Conservation (phyloP, 2,329 filamentous ascomycete genomes). For the Aureobasidium sp. region DNA sequence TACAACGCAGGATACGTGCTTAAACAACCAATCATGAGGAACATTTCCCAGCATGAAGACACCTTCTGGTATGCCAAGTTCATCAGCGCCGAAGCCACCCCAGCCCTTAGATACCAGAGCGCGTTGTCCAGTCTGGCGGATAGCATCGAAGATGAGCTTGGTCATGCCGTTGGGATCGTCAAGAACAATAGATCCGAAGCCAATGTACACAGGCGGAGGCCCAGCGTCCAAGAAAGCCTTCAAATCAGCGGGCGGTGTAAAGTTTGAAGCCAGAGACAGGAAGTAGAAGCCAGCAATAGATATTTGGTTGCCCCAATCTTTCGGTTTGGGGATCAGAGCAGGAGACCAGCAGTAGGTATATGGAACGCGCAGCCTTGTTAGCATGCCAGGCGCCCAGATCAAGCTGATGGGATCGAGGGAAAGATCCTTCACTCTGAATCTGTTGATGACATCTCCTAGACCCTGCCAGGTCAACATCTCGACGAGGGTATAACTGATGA, state of each 20-base stretch:
- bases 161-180: constrained; percentile 69
- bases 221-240: constrained; percentile 62
- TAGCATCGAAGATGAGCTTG: constrained; percentile 63
- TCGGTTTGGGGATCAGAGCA: constrained; percentile 66
- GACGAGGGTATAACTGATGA: constrained; percentile 75
- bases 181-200: constrained; percentile 77
- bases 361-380: constrained; percentile 70
- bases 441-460: constrained; percentile 77
- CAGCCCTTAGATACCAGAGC: constrained; percentile 57
- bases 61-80: constrained; percentile 35
- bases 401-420: constrained; percentile 71
- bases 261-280: constrained; percentile 61
- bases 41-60: constrained; percentile 50
- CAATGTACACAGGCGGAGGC: constrained; percentile 70
- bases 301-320: constrained; percentile 67
- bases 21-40: constrained; percentile 55
- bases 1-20: constrained; percentile 48
- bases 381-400: constrained; percentile 74
- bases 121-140: constrained; percentile 48
- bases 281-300: constrained; percentile 74
- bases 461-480: constrained; percentile 93
- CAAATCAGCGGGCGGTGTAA: constrained; percentile 59
- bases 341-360: constrained; percentile 93
- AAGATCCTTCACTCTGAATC: constrained; percentile 66
- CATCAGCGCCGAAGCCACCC: constrained; percentile 42